phyloP scores from a whole-genome alignment of 2,329 filamentous ascomycete species.

The Pseudogymnoascus sp. region DNA sequence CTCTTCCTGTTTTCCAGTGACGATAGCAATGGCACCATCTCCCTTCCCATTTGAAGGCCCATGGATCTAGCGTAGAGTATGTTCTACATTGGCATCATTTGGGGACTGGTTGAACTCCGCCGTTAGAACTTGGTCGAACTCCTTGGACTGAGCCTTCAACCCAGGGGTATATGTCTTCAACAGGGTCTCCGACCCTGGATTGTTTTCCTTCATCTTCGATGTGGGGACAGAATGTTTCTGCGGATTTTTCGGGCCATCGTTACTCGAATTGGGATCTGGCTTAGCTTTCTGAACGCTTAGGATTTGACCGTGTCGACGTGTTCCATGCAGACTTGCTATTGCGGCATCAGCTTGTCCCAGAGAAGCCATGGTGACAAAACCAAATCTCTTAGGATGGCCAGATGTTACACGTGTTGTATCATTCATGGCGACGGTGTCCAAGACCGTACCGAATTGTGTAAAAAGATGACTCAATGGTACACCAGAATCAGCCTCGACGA shows the following conservation, averaged over 20 bases:
- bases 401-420: background rate
- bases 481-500: background rate
- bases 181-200: too few relatives aligned
- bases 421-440: background rate
- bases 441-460: background rate
- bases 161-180: background rate
- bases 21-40: background rate
- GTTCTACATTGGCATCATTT: background rate
- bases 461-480: background rate
- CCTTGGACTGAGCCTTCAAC: background rate
- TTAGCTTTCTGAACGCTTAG: background rate
- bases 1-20: background rate
- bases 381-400: background rate
- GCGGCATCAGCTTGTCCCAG: background rate
- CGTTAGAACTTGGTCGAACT: background rate
- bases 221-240: background rate
- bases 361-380: background rate
- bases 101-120: background rate
- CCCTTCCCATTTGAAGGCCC: background rate
- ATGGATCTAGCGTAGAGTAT: background rate
- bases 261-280: background rate
- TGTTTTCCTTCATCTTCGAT: background rate
- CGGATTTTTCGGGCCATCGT: background rate
- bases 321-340: background rate
- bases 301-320: background rate